Percentiles rank a stretch among this genome's conserved stretches.
Evolutionary conservation across 2,329 filamentous ascomycete species (phyloP).

Genomic region (Cladophialophora carrionii): DNA sequence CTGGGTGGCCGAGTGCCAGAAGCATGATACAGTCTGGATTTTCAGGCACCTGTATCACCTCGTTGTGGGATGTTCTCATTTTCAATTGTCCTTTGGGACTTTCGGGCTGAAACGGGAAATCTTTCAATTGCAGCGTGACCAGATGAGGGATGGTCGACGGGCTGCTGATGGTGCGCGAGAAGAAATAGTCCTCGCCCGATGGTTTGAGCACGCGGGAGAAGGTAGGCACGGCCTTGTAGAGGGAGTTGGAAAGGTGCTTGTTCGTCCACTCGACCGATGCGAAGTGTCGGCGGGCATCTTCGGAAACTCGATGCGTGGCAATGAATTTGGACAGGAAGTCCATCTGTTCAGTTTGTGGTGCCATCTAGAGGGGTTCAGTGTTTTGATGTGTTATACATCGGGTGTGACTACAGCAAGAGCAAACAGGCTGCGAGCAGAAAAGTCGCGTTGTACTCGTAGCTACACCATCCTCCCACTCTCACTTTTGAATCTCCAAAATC

Average conservation of each 20-base stretch:
- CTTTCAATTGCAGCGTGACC: slow-evolving; percentile 45
- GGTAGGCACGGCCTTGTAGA: slow-evolving; percentile 47
- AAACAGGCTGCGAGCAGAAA: slow-evolving; percentile 11
- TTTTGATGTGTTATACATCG: slow-evolving; percentile 20
- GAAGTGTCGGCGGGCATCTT: slow-evolving; percentile 35
- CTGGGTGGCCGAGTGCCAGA: slow-evolving; percentile 43
- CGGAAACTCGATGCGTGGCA: slow-evolving; percentile 28
- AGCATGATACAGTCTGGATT: slow-evolving; percentile 47
- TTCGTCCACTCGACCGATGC: slow-evolving; percentile 34
- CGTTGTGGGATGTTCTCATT: slow-evolving; percentile 25
- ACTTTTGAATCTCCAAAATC: slow-evolving; percentile 6
- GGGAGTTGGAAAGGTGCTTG: slow-evolving; percentile 37
- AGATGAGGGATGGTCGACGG: slow-evolving; percentile 48
- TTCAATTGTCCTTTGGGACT: slow-evolving; percentile 33
- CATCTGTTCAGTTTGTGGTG: slow-evolving; percentile 21
- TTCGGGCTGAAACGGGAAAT: slow-evolving; percentile 38
- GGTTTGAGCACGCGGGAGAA: slow-evolving; percentile 47
- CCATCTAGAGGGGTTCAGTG: slow-evolving; percentile 4
- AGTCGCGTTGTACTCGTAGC: background rate
- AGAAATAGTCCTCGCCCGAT: slow-evolving; percentile 51
- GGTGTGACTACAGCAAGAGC: slow-evolving; percentile 3
- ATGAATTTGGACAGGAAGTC: slow-evolving; percentile 36
- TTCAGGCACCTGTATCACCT: slow-evolving; percentile 30
- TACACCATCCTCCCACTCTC: background rate
- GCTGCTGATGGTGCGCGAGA: slow-evolving; percentile 47